Base-by-base conservation (phyloP, 495 filamentous ascomycete genomes). In the Penicillium antarcticum region DNA sequence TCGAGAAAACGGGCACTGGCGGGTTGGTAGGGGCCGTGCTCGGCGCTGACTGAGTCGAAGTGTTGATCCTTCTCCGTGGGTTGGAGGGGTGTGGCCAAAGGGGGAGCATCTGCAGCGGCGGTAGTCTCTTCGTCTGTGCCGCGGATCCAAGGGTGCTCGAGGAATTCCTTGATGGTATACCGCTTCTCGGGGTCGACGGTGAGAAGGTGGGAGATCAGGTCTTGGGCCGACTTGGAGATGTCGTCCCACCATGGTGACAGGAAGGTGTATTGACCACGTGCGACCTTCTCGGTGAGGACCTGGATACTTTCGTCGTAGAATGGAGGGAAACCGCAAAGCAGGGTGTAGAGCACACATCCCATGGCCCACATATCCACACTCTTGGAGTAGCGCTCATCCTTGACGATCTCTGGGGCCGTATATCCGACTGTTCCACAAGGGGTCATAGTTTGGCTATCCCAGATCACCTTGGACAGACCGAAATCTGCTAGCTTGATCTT, bases 271-370 rank as follows among this genome's bases (percentile, higher is more conserved):
- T 97, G 91, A 10, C 95, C 94, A 47, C 89, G 84, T 5, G 94
- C 94, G 23, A 98, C 94, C 73, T 98, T 98, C 61, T 98, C 95
- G 2, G 94, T 98, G 52, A 98, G 82, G 2, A 96, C 86, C 57
- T 96, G 91, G 58, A 98, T 97, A 59, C 89, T 95, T 68, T 98
- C 94, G 61, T 98, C 94, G 72, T 98, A 98, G 71, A 98, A 98
- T 4, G 94, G 94, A 13, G 94, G 94, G 73, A 98, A 98, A 26
- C 94, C 94, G 60, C 94, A 98, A 19, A 98, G 83, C 4, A 98
- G 75, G 0, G 94, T 98, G 70, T 98, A 98, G 14, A 98, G 81
- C 7, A 98, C 94, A 70, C 94, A 98, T 10, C 94, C 94, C 33
- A 98, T 70, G 11, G 94, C 94, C 94, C 94, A 98, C 94, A 98